Evolutionary conservation across 2,329 filamentous ascomycete species (phyloP).

Genomic region (Fusarium devonianum): DNA sequence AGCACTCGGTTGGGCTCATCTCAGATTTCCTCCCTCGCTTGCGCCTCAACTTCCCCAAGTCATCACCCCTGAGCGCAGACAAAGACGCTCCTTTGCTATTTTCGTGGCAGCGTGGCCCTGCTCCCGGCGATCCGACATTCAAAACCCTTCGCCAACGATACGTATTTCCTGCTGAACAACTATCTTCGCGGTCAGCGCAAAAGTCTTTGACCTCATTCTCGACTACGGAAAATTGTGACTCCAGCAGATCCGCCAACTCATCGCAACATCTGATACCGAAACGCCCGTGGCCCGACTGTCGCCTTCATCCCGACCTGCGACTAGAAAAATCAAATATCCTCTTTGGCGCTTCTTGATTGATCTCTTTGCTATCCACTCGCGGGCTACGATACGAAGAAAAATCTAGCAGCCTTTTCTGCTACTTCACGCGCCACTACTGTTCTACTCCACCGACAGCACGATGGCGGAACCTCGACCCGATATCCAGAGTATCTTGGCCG

Average conservation of each 20-base stretch:
- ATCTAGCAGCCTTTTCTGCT: conserved; percentile 16
- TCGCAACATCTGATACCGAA: conserved; percentile 14
- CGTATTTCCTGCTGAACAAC: conserved; percentile 23
- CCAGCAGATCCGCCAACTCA: conserved; percentile 12
- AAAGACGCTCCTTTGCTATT: conserved; percentile 17
- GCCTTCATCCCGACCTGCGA: conserved; percentile 4
- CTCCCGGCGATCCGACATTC: conserved; percentile 22
- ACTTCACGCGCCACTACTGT: conserved; percentile 14
- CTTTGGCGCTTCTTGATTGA: conserved; percentile 1
- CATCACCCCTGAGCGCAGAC: conserved; percentile 25
- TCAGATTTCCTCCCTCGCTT: conserved; percentile 30
- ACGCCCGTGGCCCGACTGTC: conserved; percentile 6
- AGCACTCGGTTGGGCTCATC: conserved; percentile 33
- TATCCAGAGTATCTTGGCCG: conserved; percentile 56
- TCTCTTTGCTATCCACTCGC: conserved; percentile 4
- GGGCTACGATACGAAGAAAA: conserved; percentile 12
- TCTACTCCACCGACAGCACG: conserved; percentile 19
- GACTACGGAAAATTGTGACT: conserved; percentile 34
- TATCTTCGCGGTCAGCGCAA: conserved; percentile 29
- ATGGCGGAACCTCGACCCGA: conserved; percentile 41
- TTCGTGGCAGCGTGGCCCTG: conserved; percentile 18
- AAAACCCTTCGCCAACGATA: conserved; percentile 19
- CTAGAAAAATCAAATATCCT: background rate
- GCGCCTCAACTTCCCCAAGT: conserved; percentile 26
- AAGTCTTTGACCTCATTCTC: conserved; percentile 18